Percentiles rank a stretch among this genome's conserved stretches.
Evolutionary conservation across 768 basidiomycete species (phyloP).

Genomic region (Myochromella boudieri): DNA sequence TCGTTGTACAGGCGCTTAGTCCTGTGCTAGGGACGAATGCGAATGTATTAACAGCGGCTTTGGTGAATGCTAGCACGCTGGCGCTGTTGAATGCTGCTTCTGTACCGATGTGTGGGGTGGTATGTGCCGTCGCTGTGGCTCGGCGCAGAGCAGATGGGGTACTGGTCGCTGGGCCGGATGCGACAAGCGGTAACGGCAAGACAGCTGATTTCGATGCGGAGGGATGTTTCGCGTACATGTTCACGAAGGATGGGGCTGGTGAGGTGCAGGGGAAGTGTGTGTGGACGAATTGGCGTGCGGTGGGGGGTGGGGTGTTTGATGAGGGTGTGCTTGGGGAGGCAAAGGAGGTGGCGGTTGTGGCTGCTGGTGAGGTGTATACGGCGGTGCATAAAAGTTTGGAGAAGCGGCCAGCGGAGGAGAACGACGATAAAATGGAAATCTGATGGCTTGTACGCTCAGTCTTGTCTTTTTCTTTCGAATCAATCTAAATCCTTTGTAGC

Average conservation of each 20-base stretch:
- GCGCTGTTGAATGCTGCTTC: conserved; percentile 71
- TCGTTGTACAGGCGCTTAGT: conserved; percentile 68
- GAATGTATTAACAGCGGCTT: conserved; percentile 54
- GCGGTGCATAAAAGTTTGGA: conserved; percentile 45
- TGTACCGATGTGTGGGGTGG: conserved; percentile 72
- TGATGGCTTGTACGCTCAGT: no score
- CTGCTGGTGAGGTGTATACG: conserved; percentile 47
- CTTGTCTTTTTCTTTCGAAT: no score
- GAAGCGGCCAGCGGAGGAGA: conserved; percentile 27
- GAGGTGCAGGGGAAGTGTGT: conserved; percentile 35
- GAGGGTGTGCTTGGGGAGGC: conserved; percentile 43
- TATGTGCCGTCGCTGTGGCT: conserved; percentile 66
- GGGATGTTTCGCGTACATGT: conserved; percentile 74
- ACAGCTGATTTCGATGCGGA: conserved; percentile 41
- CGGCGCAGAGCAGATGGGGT: conserved; percentile 25
- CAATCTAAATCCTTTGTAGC: no score
- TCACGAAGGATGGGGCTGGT: conserved; percentile 27
- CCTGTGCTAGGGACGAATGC: conserved; percentile 10
- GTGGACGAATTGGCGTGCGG: conserved; percentile 58
- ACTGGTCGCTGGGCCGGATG: conserved; percentile 52
- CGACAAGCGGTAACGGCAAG: conserved; percentile 42
- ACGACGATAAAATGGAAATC: conserved; percentile 44
- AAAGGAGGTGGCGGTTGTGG: conserved; percentile 45
- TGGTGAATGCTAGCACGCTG: conserved; percentile 70
- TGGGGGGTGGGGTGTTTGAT: conserved; percentile 29